Evolutionary conservation across 1,284 basidiomycete species (phyloP), one percentile per base, ranked within the genome.

Genomic region (Ceratobasidium sp.): DNA sequence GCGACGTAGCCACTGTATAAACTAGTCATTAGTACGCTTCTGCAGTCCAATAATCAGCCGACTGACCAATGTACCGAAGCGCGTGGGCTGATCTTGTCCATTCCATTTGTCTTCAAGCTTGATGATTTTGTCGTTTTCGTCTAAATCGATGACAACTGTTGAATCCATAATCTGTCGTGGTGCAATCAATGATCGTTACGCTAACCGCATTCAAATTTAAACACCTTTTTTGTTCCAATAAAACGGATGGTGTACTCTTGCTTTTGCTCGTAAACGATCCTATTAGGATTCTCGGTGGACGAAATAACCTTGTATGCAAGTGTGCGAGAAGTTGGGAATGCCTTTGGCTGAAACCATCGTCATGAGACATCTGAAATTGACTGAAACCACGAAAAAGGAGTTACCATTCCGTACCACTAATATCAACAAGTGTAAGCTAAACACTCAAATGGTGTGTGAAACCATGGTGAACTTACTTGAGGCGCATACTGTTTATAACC

Each of bases 331-430:
- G 82, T 80, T 3, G 85, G 82, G 75, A 87, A 85, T 1, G 88
- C 73, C 74, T 86, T 88, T 2, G 87, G 81, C 90, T 90, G 75
- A 14, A 48, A 30, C n/a, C 5, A 53, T 75, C 43, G 43, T 41
- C n/a, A n/a, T n/a, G n/a, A 39, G 36, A 39, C 48, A 50, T 6
- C 32, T 30, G 36, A 26, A 23, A 61, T 1, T 57, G 21, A 5
- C 1, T 28, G 23, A 18, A 45, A n/a, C n/a, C n/a, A 12, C 39
- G 32, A 28, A 32, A n/a, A n/a, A n/a, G n/a, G n/a, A n/a, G n/a
- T 53, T 74, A 88, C 88, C 82, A 90, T 80, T 14, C 85, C 86
- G 80, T 86, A 89, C 85, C 86, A 89, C 84, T 90, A 78, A 67
- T 14, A 1, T 0, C 26, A 50, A 61, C 30, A 71, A 69, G 70